Evolutionary conservation across 1,284 basidiomycete genomes (phyloP), one percentile per base, ranked within the genome.

Genomic region (Melampsora larici-populina): DNA sequence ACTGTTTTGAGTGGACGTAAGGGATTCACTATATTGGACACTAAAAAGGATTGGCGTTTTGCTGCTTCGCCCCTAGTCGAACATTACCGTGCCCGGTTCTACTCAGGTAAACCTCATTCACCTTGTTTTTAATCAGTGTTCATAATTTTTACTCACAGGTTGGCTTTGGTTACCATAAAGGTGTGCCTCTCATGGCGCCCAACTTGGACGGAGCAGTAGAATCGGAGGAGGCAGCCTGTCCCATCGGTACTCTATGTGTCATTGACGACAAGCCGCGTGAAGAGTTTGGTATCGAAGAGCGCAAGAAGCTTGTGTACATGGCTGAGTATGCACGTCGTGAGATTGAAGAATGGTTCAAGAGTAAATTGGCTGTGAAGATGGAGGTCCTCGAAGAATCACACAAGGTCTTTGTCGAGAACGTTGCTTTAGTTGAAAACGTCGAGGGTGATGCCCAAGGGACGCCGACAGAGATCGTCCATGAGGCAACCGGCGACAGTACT

Each of bases 201-300:
- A 71, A 70, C n/a, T 26, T 78, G n/a, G 76, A 78, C 49, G 68
- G 68, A 24, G 64, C 66, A 33, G 29, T 29, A 36, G 76, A 78
- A 78, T 48, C 68, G 24, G 76, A 78, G 36, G 69, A 65, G 15
- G 70, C 68, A 46, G 49, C 69, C 17, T 79, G 80, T 24, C 77
- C 82, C 0, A 80, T 83, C 49, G 82, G 82, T 2, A 81, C 82
- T 2, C 76, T 83, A 6, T 83, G 82, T 76, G 78, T 82, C 29
- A 79, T 81, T 72, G 82, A 83, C 70, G 71, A 78, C 17, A 74
- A 79, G n/a, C 81, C 81, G n/a, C 79, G 82, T 1, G 72, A 74
- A 36, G 74, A 72, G 7, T 82, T 82, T 71, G 79, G 79, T 11
- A 73, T 78, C 6, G 81, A 79, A 13, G 80, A 83, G 58, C 79